phyloP scores from a whole-genome alignment of 352 stramenopile genomes.

The Globisporangium spinosum region DNA sequence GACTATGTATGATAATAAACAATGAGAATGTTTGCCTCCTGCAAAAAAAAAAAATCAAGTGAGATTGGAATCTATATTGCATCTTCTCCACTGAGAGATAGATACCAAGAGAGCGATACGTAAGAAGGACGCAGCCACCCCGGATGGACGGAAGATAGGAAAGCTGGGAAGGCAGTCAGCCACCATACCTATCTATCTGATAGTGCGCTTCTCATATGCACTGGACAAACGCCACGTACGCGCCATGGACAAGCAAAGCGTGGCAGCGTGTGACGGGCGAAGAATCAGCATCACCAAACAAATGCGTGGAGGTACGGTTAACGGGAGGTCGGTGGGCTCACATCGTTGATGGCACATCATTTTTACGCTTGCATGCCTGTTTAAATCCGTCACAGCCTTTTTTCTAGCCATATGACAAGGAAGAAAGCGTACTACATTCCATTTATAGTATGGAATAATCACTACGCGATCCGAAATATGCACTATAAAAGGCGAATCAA shows the following conservation, averaged over 20 bases:
- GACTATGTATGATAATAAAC: not conserved
- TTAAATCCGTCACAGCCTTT: not conserved
- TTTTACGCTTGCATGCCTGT: not conserved
- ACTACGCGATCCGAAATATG: not conserved
- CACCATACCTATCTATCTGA: not conserved
- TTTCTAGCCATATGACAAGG: not conserved
- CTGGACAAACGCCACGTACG: not conserved
- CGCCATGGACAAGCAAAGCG: not conserved
- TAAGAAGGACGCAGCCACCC: not conserved
- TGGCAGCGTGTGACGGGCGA: not conserved
- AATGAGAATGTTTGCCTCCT: not conserved
- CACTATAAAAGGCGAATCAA: not conserved
- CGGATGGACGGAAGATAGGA: not conserved
- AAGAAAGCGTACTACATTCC: not conserved
- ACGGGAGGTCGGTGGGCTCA: not conserved
- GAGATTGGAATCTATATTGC: not conserved
- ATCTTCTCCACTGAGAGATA: not conserved
- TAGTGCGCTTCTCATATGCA: not conserved
- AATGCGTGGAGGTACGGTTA: not conserved
- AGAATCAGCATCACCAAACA: not conserved
- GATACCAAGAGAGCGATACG: not conserved
- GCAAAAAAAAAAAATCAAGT: not conserved
- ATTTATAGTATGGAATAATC: not conserved
- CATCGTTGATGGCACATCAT: slow-evolving; percentile 1
- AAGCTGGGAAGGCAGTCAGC: not conserved